A percentile compares a stretch with the other conserved stretches of the same genome.
These are phyloP conservation scores for Cicer arietinum DNA, from an alignment of 306 rosid genomes.

Conservation along the genomic window DNA sequence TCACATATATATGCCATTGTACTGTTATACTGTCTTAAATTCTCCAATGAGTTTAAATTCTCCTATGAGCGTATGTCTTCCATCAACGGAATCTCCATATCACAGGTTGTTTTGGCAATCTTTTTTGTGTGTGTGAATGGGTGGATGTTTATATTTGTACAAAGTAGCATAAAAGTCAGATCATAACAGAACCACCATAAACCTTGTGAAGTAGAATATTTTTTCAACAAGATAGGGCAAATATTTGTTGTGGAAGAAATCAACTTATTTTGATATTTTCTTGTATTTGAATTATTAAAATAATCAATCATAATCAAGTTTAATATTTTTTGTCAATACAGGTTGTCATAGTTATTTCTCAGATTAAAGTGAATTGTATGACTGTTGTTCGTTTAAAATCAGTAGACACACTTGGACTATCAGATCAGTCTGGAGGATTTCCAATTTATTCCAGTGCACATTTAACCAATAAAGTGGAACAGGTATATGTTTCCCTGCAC, in stretches of 20 bases:
- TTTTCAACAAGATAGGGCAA: constrained; percentile 34
- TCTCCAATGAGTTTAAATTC: constrained; percentile 49
- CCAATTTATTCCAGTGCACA: constrained; percentile 43
- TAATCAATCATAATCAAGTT: constrained; percentile 40
- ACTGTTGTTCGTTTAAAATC: constrained; percentile 77
- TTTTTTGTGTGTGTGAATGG: not conserved
- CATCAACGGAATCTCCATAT: constrained; percentile 55
- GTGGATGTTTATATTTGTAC: constrained; percentile 20
- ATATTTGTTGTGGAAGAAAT: constrained; percentile 23
- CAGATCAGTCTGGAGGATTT: constrained; percentile 51
- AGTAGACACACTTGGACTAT: constrained; percentile 54
- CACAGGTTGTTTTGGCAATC: constrained; percentile 68
- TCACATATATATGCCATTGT: constrained; percentile 71
- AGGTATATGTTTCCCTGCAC: constrained; percentile 53
- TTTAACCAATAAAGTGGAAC: constrained; percentile 77
- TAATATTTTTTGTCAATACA: constrained; percentile 51
- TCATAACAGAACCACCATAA: constrained; percentile 29
- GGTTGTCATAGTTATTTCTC: constrained; percentile 77
- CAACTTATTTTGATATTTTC: constrained; percentile 28
- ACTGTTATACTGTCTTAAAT: constrained; percentile 66
- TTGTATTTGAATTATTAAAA: constrained; percentile 39
- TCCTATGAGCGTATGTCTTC: constrained; percentile 49
- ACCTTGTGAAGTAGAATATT: constrained; percentile 2
- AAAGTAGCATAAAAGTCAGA: constrained; percentile 30
- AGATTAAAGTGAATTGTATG: constrained; percentile 90